Base-by-base conservation (phyloP, 2,329 filamentous ascomycete species). In the Akanthomyces muscarius region DNA sequence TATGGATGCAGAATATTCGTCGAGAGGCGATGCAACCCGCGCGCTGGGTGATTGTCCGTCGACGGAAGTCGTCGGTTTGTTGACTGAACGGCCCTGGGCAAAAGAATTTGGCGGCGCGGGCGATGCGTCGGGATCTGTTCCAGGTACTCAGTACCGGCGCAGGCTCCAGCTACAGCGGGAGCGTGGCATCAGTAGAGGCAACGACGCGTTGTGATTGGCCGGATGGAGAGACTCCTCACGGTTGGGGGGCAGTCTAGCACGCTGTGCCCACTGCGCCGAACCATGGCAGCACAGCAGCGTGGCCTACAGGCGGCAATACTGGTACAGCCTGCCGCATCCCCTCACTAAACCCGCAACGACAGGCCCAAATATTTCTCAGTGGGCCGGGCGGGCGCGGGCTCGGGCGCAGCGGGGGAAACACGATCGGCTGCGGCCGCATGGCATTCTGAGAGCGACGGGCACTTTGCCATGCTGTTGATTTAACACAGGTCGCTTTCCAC, bases 121-220 rank as follows among this genome's bases (percentile, higher is more conserved):
- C 50, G 59, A 61, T 53, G 21, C 51, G 59, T 61, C 59, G 59
- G 59, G 42, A 61, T 61, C 59, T 61, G 50, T 47, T 38, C 64
- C 23, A 14, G 28, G 42, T 36, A 11, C 33, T 36, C 33, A 36
- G 33, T 36, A 11, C 33, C 54, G 25, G 53, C 53, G 30, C 21
- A 41, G 23, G 33, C 53, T 30, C 41, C 41, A 30, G 53, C 25
- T n/a, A n/a, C 4, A 33, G 33, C 21, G 56, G 44, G 44, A 51
- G 45, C 53, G 63, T 58, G 58, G 62, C 63, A 65, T 64, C 64
- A 63, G 50, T 52, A 57, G 66, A 63, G 57, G 54, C 60, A 66
- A 65, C 23, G 59, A 62, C 65, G 66, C 57, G 58, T 36, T 59
- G 55, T 68, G 65, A 70, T 70, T 70, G 69, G 69, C 63, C 53